Evolutionary conservation across 2,329 filamentous ascomycete species (phyloP).

Genomic region (Aspergillus fumigatiaffinis): DNA sequence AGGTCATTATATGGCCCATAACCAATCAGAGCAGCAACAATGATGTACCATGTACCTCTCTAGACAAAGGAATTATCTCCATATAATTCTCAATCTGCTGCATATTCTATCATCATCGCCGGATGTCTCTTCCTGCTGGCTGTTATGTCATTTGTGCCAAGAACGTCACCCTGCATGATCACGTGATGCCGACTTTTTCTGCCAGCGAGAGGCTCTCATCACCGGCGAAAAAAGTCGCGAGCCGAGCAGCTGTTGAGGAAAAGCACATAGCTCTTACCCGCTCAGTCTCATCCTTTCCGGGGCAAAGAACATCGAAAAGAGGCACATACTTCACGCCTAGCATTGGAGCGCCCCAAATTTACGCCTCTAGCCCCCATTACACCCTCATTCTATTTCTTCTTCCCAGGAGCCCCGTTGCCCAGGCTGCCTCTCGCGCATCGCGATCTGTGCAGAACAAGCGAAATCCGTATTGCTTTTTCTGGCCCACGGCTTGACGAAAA

Average conservation of each 20-base stretch:
- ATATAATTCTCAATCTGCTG: background rate
- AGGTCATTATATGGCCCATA: background rate
- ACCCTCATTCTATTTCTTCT: background rate
- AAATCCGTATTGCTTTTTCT: background rate
- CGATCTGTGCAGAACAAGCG: slow-evolving; percentile 8
- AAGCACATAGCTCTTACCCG: background rate
- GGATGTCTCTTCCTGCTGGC: background rate
- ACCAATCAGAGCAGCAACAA: background rate
- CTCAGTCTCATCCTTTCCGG: slow-evolving; percentile 2
- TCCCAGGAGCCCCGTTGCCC: background rate
- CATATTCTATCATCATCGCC: background rate
- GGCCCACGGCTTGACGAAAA: background rate
- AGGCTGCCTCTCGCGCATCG: slow-evolving; percentile 14
- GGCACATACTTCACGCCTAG: background rate
- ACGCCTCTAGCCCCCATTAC: slow-evolving; percentile 9
- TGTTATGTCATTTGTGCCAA: background rate
- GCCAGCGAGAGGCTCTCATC: background rate
- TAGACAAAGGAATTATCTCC: background rate
- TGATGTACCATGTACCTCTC: background rate
- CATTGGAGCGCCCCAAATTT: background rate
- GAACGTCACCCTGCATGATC: background rate
- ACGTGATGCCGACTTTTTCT: background rate
- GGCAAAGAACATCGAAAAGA: slow-evolving; percentile 14
- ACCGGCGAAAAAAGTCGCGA: background rate
- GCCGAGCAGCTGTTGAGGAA: background rate